Evolutionary conservation across 805 yeast species (phyloP).

Genomic region (Candida nonsorbophila): DNA sequence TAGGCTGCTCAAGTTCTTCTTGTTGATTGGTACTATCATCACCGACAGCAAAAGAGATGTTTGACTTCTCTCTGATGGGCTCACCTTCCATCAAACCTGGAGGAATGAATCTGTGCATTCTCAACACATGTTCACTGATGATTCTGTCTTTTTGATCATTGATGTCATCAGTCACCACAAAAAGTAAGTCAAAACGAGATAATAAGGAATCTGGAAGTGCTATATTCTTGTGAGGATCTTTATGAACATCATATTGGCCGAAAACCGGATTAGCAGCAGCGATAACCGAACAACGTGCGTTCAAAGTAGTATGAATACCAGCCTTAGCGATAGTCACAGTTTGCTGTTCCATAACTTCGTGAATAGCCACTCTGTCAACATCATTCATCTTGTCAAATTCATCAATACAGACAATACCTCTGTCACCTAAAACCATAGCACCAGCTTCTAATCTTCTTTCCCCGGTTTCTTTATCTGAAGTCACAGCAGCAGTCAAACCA

Average conservation of each 20-base stretch:
- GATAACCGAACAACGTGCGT: constrained; percentile 93
- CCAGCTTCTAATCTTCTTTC: constrained; percentile 97
- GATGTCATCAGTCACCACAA: constrained; percentile 94
- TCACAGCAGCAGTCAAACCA: constrained; percentile 98
- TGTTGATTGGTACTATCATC: constrained; percentile 43
- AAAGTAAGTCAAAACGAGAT: constrained; percentile 93
- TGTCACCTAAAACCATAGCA: constrained; percentile 97
- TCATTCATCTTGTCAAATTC: constrained; percentile 99
- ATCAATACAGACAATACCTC: constrained; percentile 97
- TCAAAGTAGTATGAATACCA: constrained; percentile 93
- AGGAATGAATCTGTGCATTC: constrained; percentile 87
- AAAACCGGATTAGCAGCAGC: constrained; percentile 98
- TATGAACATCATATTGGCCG: constrained; percentile 94
- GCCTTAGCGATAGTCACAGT: constrained; percentile 98
- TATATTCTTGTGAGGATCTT: constrained; percentile 93
- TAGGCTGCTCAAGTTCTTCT: constrained; percentile 47
- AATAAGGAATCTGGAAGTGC: constrained; percentile 94
- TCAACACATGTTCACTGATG: constrained; percentile 89
- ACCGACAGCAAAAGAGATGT: constrained; percentile 77
- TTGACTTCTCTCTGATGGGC: constrained; percentile 76
- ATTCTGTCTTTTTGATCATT: constrained; percentile 78
- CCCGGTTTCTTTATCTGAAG: constrained; percentile 94
- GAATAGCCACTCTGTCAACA: constrained; percentile 94
- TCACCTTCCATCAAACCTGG: constrained; percentile 89
- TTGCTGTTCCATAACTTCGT: constrained; percentile 99